A percentile compares a stretch with the other conserved stretches of the same genome.
These are phyloP conservation scores for Agapanthus africanus DNA, from an alignment of 106 monocot genomes.

Conservation along the genomic window DNA sequence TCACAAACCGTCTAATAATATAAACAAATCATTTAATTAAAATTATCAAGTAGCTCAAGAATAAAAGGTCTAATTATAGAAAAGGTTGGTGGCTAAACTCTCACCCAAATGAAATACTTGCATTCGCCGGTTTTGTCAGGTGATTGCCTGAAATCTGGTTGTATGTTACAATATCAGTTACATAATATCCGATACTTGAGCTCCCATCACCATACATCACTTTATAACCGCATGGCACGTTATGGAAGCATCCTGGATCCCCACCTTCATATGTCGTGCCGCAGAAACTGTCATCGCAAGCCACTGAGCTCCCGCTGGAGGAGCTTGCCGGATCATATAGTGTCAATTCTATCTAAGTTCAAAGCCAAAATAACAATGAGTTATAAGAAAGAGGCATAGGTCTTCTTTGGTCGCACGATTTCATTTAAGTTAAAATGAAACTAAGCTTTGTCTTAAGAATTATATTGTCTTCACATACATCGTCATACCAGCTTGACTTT, in stretches of 20 bases:
- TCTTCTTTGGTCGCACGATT: not conserved
- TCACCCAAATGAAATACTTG: constrained; percentile 72
- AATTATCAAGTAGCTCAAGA: no score
- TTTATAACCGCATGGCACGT: constrained; percentile 50
- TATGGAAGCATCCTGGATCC: constrained; percentile 32
- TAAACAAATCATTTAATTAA: no score
- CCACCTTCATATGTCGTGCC: constrained; percentile 26
- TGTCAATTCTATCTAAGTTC: constrained; percentile 53
- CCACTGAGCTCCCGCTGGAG: constrained; percentile 30
- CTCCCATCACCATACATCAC: constrained; percentile 90
- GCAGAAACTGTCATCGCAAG: constrained; percentile 62
- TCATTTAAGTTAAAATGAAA: no score
- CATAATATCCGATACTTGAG: constrained; percentile 56
- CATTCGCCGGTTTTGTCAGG: constrained; percentile 47
- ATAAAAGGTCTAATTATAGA: no score
- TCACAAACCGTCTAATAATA: no score
- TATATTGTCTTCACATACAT: no score
- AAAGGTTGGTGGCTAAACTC: no score
- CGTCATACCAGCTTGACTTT: no score
- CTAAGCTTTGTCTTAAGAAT: no score
- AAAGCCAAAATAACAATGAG: not conserved
- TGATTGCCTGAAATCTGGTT: constrained; percentile 56
- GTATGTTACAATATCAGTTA: constrained; percentile 53
- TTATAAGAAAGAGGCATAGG: not conserved
- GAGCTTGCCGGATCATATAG: constrained; percentile 69